Base-by-base conservation (phyloP, 768 basidiomycete species). In the Pluteus cervinus region DNA sequence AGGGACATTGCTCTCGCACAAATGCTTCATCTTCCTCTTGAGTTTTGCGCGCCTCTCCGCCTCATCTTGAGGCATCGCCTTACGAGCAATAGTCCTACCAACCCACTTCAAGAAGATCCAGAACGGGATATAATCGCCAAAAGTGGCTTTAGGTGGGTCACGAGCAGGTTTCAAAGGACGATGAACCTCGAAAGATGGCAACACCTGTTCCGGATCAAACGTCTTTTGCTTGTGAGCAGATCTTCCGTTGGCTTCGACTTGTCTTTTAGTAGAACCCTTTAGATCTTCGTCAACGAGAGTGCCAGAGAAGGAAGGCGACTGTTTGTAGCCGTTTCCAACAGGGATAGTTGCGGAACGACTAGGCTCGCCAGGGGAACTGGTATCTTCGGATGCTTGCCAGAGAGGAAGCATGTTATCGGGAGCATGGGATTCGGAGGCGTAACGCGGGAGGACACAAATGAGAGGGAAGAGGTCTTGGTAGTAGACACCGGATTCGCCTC, bases 391-490 rank as follows among this genome's bases (percentile, higher is more conserved):
- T 4, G 67, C 60, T 24, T 68, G 62, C 75, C 77, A 80, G 18
- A 80, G 60, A 2, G 77, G 78, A 8, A 81, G 71, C 48, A 68
- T 66, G 42, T 76, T 70, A 4, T 35, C 22, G 4, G 51, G 39
- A n/a, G n/a, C n/a, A n/a, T n/a, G n/a, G n/a, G n/a, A n/a, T n/a
- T n/a, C n/a, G n/a, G n/a, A n/a, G 12, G 69, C 68, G 46, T 76
- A 76, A 17, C 75, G 73, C 5, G 82, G 83, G 2, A 85, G 68
- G 60, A 78, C 76, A 47, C 70, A 76, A 37, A 86, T 66, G 32
- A 86, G 64, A 9, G 77, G 75, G 49, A 81, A 88, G 16, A 86
- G 67, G 49, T 86, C 84, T 26, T 80, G 67, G 51, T 83, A 86
- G 61, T 78, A 88, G 4, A 80, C 69, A 2, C 85, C 82, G 9